These are phyloP conservation scores for Nakazawaea siamensis DNA, from an alignment of 805 yeast species.

Conservation along the genomic window DNA sequence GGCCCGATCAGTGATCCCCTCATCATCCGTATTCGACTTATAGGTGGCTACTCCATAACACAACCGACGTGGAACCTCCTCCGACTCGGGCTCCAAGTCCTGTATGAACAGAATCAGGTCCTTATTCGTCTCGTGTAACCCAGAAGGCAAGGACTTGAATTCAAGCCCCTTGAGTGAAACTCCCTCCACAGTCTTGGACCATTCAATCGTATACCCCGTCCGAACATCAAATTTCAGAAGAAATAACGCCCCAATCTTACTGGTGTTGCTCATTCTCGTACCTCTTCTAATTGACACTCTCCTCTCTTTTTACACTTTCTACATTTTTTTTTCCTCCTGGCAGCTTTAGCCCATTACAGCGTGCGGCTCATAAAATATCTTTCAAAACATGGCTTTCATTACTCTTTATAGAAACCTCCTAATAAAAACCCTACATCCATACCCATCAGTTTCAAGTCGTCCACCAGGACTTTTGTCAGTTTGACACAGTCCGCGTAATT, in stretches of 20 bases:
- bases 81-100: constrained; percentile 13
- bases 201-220: constrained; percentile 38
- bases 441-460: constrained; percentile 20
- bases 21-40: constrained; percentile 28
- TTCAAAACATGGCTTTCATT: too few species aligned
- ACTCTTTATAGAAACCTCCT: constrained; percentile 25
- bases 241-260: constrained; percentile 29
- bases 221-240: constrained; percentile 44
- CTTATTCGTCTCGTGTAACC: constrained; percentile 41
- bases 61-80: constrained; percentile 14
- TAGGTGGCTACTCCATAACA: constrained; percentile 45
- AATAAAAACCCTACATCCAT: constrained; percentile 68
- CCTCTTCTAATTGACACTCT: too few species aligned
- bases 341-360: too few species aligned
- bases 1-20: constrained; percentile 25
- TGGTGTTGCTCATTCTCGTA: background rate
- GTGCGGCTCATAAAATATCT: too few species aligned
- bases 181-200: constrained; percentile 26
- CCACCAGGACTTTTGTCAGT: constrained; percentile 47
- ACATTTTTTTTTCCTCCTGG: too few species aligned
- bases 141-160: constrained; percentile 62
- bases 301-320: too few species aligned
- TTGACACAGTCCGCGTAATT: constrained; percentile 48
- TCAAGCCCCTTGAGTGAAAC: constrained; percentile 38
- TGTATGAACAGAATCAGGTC: constrained; percentile 51